These are phyloP conservation scores for Catharanthus roseus DNA, from an alignment of 257 asterid genomes.

Conservation along the genomic window DNA sequence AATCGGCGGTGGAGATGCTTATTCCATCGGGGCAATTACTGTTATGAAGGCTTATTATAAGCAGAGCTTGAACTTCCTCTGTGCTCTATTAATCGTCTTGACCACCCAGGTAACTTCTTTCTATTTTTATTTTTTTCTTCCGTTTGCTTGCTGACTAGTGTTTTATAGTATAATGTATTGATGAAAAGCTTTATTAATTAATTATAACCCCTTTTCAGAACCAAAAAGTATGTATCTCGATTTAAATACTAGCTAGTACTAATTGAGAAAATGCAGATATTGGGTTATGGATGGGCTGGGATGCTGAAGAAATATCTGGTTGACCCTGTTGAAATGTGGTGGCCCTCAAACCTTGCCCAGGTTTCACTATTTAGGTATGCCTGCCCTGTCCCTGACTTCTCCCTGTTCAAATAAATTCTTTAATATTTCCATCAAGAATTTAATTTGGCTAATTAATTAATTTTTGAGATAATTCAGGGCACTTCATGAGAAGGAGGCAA, in stretches of 20 bases:
- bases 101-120: slow-evolving; percentile 74
- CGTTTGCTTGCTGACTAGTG: too few species aligned
- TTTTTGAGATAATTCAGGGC: slow-evolving; percentile 46
- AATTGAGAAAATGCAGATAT: slow-evolving; percentile 41
- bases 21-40: slow-evolving; percentile 96
- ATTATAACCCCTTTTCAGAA: too few species aligned
- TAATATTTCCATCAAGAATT: too few species aligned
- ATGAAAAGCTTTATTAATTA: too few species aligned
- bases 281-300: slow-evolving; percentile 99
- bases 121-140: neutral
- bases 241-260: too few species aligned
- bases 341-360: slow-evolving; percentile 97
- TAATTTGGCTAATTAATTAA: too few species aligned
- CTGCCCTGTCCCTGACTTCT: too few species aligned
- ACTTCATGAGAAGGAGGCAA: slow-evolving; percentile 80
- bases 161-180: too few species aligned
- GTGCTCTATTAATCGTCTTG: slow-evolving; percentile 73
- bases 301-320: slow-evolving; percentile 81
- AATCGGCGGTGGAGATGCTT: slow-evolving; percentile 94
- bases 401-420: too few species aligned
- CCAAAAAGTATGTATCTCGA: too few species aligned
- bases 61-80: slow-evolving; percentile 65
- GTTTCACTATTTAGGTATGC: slow-evolving; percentile 76
- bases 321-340: slow-evolving; percentile 97
- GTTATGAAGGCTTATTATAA: slow-evolving; percentile 93